Evolutionary conservation across 108 stramenopile species (phyloP), one percentile per base, ranked within the genome.

Genomic region (Discostella pseudostelligera): DNA sequence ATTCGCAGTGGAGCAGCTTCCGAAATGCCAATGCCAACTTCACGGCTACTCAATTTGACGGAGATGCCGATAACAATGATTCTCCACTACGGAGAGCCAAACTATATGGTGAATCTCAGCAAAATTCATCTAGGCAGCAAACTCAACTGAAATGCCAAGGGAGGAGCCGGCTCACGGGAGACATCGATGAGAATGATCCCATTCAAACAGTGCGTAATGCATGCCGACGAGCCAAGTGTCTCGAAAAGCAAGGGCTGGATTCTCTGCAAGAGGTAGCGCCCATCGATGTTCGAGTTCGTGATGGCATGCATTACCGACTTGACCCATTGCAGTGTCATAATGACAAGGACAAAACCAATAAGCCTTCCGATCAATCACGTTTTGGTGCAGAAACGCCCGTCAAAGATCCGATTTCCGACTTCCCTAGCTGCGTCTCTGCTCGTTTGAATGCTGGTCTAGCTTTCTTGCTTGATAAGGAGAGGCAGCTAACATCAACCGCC

Each of bases 241-340:
- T 62, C 12, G 66, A 67, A 39, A 42, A 60, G 37, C 55, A 43
- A 20, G 74, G 74, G 12, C 39, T 75, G 26, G 67, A 75, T 36
- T 56, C 74, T 19, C 56, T 75, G n/a, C 60, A 75, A 14, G 74
- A 75, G 62, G 66, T 75, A 46, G 74, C 74, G 28, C 74, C 74
- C 35, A 67, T 50, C 17, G 72, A 79, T 36, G 59, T 79, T 51
- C 67, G 67, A 37, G 47, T 79, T 26, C 46, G 62, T 7, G 61
- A 79, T 58, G 78, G 78, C 14, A 54, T 40, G 17, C 37, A 60
- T 26, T 79, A 61, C 54, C 72, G 68, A 10, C 48, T 74, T 67
- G 60, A 79, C 42, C 78, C 78, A 19, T 57, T 79, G 67, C 47
- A 43, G 13, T 63, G 58, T 48, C 62, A 39, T 29, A 71, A 72